Percentiles rank a stretch among this genome's conserved stretches.
These are phyloP conservation scores for Penicillium simplicissimum DNA, from an alignment of 495 filamentous ascomycete genomes.

Conservation along the genomic window DNA sequence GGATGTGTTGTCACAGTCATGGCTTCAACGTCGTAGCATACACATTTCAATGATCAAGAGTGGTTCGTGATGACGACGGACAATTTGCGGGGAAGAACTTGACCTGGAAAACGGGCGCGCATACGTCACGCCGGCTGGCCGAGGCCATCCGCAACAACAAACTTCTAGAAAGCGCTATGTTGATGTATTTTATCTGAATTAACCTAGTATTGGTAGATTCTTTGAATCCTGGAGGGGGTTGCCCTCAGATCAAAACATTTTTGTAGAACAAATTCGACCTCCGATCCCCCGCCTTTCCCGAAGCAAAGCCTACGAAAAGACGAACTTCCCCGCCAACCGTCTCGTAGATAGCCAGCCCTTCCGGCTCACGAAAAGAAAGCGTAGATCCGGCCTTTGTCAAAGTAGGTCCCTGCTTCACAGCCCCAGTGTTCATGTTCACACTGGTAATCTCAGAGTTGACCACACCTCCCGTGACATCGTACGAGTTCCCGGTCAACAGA, in stretches of 20 bases:
- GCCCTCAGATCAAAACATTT: conserved; percentile 3
- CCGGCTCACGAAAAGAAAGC: conserved; percentile 22
- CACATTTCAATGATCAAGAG: neutral
- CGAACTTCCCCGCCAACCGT: conserved; percentile 20
- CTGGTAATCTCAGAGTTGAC: conserved; percentile 52
- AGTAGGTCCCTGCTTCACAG: conserved; percentile 16
- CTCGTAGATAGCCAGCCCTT: conserved; percentile 26
- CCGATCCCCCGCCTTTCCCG: conserved; percentile 20
- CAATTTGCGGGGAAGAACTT: conserved; percentile 1
- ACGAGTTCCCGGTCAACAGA: conserved; percentile 17
- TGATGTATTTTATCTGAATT: no score
- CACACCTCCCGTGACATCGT: conserved; percentile 33
- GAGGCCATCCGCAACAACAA: neutral
- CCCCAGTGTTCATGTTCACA: conserved; percentile 32
- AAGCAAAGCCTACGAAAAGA: conserved; percentile 27
- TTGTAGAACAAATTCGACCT: conserved; percentile 28
- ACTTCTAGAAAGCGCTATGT: neutral
- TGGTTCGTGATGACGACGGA: neutral
- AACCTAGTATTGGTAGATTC: neutral
- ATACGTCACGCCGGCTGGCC: neutral
- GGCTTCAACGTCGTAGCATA: neutral
- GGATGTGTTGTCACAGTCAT: conserved; percentile 21
- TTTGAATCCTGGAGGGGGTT: no score
- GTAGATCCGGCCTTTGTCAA: conserved; percentile 19
- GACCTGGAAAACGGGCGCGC: neutral